Conservation (phyloP, 805 yeast species). For the Teunomyces gatunensis region DNA sequence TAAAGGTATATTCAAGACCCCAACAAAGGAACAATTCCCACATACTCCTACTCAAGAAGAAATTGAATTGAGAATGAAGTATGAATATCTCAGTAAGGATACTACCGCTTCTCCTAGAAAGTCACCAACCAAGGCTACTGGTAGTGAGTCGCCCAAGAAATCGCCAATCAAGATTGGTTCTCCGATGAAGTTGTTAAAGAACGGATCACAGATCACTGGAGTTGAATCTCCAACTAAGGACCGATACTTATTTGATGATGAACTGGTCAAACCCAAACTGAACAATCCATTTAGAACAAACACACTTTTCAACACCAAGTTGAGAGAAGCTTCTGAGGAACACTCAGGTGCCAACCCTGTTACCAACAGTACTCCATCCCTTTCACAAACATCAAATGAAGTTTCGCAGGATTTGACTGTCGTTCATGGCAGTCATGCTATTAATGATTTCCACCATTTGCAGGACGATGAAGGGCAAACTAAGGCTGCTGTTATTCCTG, state of each 20-base stretch:
- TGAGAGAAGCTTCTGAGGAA: conserved; percentile 6
- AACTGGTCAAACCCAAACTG: conserved; percentile 6
- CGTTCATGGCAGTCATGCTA: neutral
- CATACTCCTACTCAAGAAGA: conserved; percentile 6
- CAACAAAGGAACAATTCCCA: conserved; percentile 16
- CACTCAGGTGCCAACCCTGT: neutral
- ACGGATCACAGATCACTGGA: conserved; percentile 28
- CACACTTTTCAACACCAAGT: conserved; percentile 7
- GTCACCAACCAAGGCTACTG: neutral
- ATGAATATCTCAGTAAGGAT: conserved; percentile 8
- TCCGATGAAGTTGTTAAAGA: conserved; percentile 33
- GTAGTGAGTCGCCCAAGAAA: conserved; percentile 10
- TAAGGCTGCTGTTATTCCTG: neutral
- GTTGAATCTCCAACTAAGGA: conserved; percentile 7
- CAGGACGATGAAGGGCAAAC: neutral
- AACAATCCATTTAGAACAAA: neutral
- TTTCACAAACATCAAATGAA: conserved; percentile 2
- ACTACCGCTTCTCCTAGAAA: conserved; percentile 12
- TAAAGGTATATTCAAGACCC: conserved; percentile 24
- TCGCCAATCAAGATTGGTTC: conserved; percentile 40
- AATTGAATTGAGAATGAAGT: conserved; percentile 11
- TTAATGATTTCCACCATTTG: neutral
- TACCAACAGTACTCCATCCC: neutral
- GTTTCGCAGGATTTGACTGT: neutral
- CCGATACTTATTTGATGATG: conserved; percentile 1